phyloP scores from a whole-genome alignment of 331 rosid species.

The Telfairia occidentalis region DNA sequence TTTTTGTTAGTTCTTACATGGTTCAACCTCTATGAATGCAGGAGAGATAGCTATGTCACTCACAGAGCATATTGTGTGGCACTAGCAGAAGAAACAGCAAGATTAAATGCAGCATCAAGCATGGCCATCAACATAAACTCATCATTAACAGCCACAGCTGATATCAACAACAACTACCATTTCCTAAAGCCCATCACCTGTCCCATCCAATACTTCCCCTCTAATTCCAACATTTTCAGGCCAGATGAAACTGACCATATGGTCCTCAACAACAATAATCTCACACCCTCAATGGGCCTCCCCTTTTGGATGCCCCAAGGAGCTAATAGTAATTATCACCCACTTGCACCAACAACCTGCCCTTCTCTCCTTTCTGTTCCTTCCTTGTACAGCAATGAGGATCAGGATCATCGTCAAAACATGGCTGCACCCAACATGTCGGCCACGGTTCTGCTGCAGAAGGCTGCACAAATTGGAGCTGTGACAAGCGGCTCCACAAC shows the following conservation, averaged over 20 bases:
- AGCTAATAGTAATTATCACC: constrained; percentile 18
- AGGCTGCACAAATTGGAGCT: constrained; percentile 77
- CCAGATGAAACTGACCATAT: constrained; percentile 32
- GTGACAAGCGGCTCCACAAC: constrained; percentile 28
- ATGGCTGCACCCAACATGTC: constrained; percentile 51
- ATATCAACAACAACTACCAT: constrained; percentile 25
- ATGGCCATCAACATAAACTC: constrained; percentile 14
- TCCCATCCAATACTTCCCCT: constrained; percentile 33
- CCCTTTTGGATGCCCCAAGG: not conserved
- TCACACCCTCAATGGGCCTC: constrained; percentile 8
- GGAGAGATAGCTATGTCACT: constrained; percentile 91
- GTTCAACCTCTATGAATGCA: constrained; percentile 21
- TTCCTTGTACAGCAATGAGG: constrained; percentile 53
- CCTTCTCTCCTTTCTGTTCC: constrained; percentile 27
- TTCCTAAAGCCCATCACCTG: constrained; percentile 32
- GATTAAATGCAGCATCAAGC: constrained; percentile 50
- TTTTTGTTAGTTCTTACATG: not conserved
- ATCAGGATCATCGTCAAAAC: constrained; percentile 19
- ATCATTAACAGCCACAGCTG: constrained; percentile 18
- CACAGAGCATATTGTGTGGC: constrained; percentile 93
- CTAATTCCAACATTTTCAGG: constrained; percentile 50
- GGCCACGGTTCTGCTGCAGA: constrained; percentile 79
- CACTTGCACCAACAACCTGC: constrained; percentile 4
- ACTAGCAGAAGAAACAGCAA: constrained; percentile 89
- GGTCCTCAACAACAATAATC: constrained; percentile 24